Conservation (phyloP, 495 filamentous ascomycete species). For the Talaromyces liani region DNA sequence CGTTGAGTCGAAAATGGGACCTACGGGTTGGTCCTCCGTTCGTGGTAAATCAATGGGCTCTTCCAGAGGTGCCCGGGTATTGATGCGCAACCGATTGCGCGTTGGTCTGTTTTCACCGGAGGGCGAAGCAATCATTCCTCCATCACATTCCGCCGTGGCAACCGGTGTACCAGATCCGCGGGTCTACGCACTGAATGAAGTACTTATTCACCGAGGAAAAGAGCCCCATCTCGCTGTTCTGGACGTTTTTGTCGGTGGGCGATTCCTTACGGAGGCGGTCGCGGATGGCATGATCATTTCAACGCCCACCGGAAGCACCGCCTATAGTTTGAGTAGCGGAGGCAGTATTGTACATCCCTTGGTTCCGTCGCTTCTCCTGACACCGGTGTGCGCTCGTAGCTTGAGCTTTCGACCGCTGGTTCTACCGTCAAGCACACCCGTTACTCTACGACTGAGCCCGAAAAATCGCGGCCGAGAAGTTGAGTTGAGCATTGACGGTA, state of each 20-base stretch:
- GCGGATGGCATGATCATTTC: constrained; percentile 92
- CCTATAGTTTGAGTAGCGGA: constrained; percentile 85
- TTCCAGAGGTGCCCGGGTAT: constrained; percentile 62
- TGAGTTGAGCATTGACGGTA: constrained; percentile 84
- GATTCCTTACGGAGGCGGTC: constrained; percentile 84
- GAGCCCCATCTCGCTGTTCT: constrained; percentile 86
- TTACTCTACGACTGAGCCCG: constrained; percentile 73
- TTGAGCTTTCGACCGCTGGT: constrained; percentile 89
- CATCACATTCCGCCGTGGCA: constrained; percentile 8
- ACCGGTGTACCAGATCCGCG: constrained; percentile 16
- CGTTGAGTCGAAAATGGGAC: constrained; percentile 19
- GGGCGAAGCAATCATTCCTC: constrained; percentile 39
- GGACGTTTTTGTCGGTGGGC: constrained; percentile 75
- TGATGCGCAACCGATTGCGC: constrained; percentile 78
- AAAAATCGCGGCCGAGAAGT: constrained; percentile 77
- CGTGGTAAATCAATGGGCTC: constrained; percentile 77
- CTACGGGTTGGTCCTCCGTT: constrained; percentile 61
- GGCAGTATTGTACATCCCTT: constrained; percentile 94
- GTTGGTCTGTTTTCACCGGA: constrained; percentile 67
- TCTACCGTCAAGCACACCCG: constrained; percentile 74
- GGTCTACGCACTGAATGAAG: constrained; percentile 89
- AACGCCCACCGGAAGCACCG: constrained; percentile 90
- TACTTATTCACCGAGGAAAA: constrained; percentile 84
- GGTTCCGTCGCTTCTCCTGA: constrained; percentile 78
- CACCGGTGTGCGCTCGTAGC: constrained; percentile 87